Evolutionary conservation across 2,329 filamentous ascomycete species (phyloP), one percentile per base, ranked within the genome.

Genomic region (Cladobotryum protrusum): DNA sequence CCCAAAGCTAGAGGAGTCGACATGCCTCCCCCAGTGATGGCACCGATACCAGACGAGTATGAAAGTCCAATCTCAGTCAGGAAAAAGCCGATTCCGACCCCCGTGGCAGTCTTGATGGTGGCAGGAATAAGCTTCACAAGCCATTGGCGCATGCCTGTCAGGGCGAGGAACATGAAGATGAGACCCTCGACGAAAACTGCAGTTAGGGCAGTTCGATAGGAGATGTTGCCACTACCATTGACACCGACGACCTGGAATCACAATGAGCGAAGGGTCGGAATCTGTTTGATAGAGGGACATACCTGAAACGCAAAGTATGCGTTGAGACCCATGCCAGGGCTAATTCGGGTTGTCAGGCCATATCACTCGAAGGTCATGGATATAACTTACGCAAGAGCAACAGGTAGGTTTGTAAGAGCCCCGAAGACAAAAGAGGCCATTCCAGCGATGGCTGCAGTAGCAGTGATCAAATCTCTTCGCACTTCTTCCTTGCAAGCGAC

Each of bases 21-120:
- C 18, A 65, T 66, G 12, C 64, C 66, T 4, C 81, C 81, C 24
- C 89, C 89, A 1, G 86, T 89, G 54, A 95, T 83, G 32, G 87
- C 77, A 14, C 90, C 89, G 59, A 96, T 91, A 49, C 90, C 90
- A 42, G 87, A 83, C 18, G 82, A 84, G 64, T 93, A 93, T 1
- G 87, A 89, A 56, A 85, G 73, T 2, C 82, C 82, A 53, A 82
- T 82, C 54, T 82, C 75, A 0, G 81, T 83, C 19, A 85, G 69
- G 56, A 84, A 83, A 35, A 85, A 68, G 3, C 82, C 82, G 36
- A 85, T 85, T 2, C 82, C 82, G 4, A 83, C 82, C 17, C 81
- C 81, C 18, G 78, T 83, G 11, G 82, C 81, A 1, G 79, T 81
- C 65, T 85, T 85, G 59, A 85, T 77, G 2, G 81, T 84, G 2